Evolutionary conservation across 352 stramenopile genomes (phyloP), one percentile per base, ranked within the genome.

Genomic region (Phytophthora capsici): DNA sequence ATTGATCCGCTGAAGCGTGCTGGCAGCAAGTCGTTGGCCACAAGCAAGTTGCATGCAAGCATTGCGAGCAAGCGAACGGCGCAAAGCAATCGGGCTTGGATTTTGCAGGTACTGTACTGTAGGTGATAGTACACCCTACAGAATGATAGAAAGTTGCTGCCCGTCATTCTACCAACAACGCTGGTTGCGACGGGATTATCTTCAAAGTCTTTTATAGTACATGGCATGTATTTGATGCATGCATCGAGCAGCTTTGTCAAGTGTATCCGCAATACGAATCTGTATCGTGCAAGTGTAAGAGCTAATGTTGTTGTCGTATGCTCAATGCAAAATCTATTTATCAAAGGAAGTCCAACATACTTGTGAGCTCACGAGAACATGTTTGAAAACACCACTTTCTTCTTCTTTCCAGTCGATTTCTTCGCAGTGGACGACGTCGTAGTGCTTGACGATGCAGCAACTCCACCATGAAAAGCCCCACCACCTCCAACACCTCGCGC

Each of bases 371-470:
- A 84, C 55, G 66, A 88, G 53, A 93, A 93, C 45, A 93, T 43
- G 61, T 86, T 91, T 0, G 77, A 87, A 57, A 90, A 93, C 46
- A 92, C 82, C 13, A 93, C 85, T 69, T 93, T 93, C 63, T 90
- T 91, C 76, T 93, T 93, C 68, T 84, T 86, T 37, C 63, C 65
- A 4, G 66, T 47, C 2, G 55, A 43, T 34, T 81, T 71, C 52
- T 76, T 69, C 22, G 55, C 3, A 6, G 30, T 9, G 1, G 58
- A 55, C 12, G 41, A 17, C 12, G 49, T 52, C 19, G 26, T 37
- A 17, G 22, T 19, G 26, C 16, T 30, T 30, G 53, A 26, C 14
- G 34, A 23, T 36, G 34, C 37, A 48, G 54, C 44, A 34, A 19
- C 17, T 47, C 32, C 43, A 9, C 12, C 19, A 65, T 10, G 37